Evolutionary conservation across 2,329 filamentous ascomycete species (phyloP), one percentile per base, ranked within the genome.

Genomic region (Cercospora zeina): DNA sequence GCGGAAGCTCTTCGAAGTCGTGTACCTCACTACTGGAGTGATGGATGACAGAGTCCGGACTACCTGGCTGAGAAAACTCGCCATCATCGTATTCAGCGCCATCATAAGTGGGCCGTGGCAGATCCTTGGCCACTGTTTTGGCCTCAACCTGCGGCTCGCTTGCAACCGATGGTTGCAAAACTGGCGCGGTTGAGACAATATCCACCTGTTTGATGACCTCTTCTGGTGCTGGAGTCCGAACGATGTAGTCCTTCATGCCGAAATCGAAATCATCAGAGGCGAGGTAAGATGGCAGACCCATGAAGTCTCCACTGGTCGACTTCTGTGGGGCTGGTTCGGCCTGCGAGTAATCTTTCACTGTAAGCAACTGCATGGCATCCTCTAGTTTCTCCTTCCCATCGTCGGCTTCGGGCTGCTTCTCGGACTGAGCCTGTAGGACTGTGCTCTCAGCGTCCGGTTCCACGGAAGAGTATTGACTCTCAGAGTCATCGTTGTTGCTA

Each of bases 11-110:
- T 53, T 64, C 67, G 14, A 65, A 45, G 42, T 62, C 61, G 51
- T 62, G 58, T 34, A 70, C 58, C 56, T 69, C 62, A 47, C 67
- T 69, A 90, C 75, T 1, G 87, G 86, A 71, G 59, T 93, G 90
- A 65, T 90, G 89, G 66, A 97, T 93, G 21, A 97, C 93, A 6
- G 93, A 97, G 54, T 92, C 90, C 13, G 93, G 93, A 7, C 91
- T 96, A 86, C 81, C 59, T 79, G 82, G 76, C 68, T 67, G 69
- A 31, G 70, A 71, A 34, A 67, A 64, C 16, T 73, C 67, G 47
- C 65, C 61, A 13, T 59, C 67, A 58, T 66, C 64, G 42, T 68
- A 67, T 31, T 59, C 56, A 30, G 56, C 56, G n/a, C 58, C 66
- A 61, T 65, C 63, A 34, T 67, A 66, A 2, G 65, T 37, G 33